Evolutionary conservation across 192 early-diverging fungal genomes (phyloP).

Genomic region (Phycomyces blakesleeanus): DNA sequence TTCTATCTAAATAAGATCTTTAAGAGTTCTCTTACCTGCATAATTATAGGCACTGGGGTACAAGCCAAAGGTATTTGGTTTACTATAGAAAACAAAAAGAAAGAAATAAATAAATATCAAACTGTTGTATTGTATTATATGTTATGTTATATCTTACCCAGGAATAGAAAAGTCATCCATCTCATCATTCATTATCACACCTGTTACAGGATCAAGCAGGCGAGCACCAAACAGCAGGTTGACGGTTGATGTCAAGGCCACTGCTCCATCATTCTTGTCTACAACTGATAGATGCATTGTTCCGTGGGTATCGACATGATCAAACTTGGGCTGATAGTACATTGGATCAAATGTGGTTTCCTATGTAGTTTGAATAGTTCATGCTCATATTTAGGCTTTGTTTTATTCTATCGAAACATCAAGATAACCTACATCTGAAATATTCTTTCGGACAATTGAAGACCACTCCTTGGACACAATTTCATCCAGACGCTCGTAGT

Average conservation of each 20-base stretch:
- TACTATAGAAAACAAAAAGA: not conserved
- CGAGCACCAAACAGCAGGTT: slow-evolving; percentile 89
- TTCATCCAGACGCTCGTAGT: slow-evolving; percentile 51
- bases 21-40: slow-evolving; percentile 28
- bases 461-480: slow-evolving; percentile 73
- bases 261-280: slow-evolving; percentile 67
- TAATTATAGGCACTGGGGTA: slow-evolving; percentile 84
- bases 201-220: slow-evolving; percentile 81
- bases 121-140: not conserved
- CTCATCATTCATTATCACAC: slow-evolving; percentile 91
- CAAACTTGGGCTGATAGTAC: slow-evolving; percentile 82
- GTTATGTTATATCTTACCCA: slow-evolving; percentile 26
- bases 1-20: not conserved
- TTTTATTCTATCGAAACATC: not conserved
- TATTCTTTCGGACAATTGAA: slow-evolving; percentile 57
- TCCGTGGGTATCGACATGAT: slow-evolving; percentile 75
- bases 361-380: not conserved
- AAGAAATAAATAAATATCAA: not conserved
- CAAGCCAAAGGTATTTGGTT: slow-evolving; percentile 74
- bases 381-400: not conserved
- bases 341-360: slow-evolving; percentile 56
- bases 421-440: slow-evolving; percentile 54
- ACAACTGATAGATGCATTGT: slow-evolving; percentile 89
- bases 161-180: slow-evolving; percentile 94
- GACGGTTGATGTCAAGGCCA: slow-evolving; percentile 84